These are phyloP conservation scores for Phytophthora niederhauseri DNA, from an alignment of 352 stramenopile genomes.

Conservation along the genomic window DNA sequence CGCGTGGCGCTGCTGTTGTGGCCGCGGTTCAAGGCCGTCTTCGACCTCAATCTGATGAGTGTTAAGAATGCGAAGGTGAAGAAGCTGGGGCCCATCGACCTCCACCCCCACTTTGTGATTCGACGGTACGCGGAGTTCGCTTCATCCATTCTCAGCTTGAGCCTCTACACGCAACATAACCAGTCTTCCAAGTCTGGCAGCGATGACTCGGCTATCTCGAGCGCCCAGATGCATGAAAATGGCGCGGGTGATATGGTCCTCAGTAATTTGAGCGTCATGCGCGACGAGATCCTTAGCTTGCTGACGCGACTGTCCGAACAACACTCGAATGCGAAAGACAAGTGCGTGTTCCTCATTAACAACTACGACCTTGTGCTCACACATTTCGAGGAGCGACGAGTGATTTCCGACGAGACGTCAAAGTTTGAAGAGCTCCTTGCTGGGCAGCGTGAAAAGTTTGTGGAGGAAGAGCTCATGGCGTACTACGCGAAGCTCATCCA, in stretches of 20 bases:
- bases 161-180: conserved; percentile 64
- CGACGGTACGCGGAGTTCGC: conserved; percentile 97
- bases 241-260: conserved; percentile 94
- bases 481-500: conserved; percentile 96
- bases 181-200: conserved; percentile 22
- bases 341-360: conserved; percentile 98
- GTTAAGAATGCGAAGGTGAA: conserved; percentile 88
- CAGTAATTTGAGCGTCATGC: conserved; percentile 88
- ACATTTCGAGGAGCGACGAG: conserved; percentile 95
- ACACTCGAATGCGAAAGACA: conserved; percentile 94
- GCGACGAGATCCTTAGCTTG: conserved; percentile 81
- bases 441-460: conserved; percentile 95
- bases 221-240: conserved; percentile 82
- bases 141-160: conserved; percentile 95
- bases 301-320: conserved; percentile 90
- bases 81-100: conserved; percentile 93
- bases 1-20: conserved; percentile 95
- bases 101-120: conserved; percentile 98
- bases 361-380: conserved; percentile 97
- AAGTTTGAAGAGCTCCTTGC: conserved; percentile 95
- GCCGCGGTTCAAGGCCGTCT: conserved; percentile 97
- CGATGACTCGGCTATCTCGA: conserved; percentile 54
- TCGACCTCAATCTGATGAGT: conserved; percentile 96
- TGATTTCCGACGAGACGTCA: conserved; percentile 94
- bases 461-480: conserved; percentile 95